Evolutionary conservation across 2,329 filamentous ascomycete species (phyloP), one percentile per base, ranked within the genome.

Genomic region (Fusarium sp.): DNA sequence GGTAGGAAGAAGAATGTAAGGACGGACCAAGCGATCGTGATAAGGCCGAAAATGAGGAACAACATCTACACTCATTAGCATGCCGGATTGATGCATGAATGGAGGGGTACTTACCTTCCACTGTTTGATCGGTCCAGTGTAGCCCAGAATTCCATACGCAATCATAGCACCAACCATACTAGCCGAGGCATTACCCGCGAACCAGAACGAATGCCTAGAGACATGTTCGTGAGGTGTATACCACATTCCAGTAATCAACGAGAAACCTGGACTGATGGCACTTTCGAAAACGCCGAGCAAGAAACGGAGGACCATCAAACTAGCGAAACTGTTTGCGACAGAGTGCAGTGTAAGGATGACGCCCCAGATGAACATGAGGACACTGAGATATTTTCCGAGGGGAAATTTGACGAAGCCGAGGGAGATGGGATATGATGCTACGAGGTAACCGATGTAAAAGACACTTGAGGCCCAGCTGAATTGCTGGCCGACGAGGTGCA

Each of bases 401-500:
- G 60, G 60, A 5, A 63, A 63, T 16, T 63, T 63, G 34, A 63
- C 60, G 23, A 63, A 63, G 18, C 60, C 60, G 23, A 63, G 48
- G 2, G 60, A 63, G 1, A 63, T 63, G 6, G 60, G 60, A 3
- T 63, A 63, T 4, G 58, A 63, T 3, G 60, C 60, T 2, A 63
- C 60, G 16, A 63, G 60, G 13, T 63, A 63, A 7, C 60, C 58
- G 37, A 63, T 63, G 34, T 63, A 63, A 27, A 63, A 63, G 7
- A 63, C 61, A 1, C 58, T 63, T 0, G 60, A 63, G 1, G 60
- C 58, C 60, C 60, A 63, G 14, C 58, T 63, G 28, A 63, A 63
- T 37, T 63, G 58, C 0, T 63, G 60, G 1, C 60, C 60, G 1
- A 63, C 48, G 4, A 63, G 58, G 18, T 56, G 8, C 11, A 63